Evolutionary conservation across 352 stramenopile species (phyloP).

Genomic region (Globisporangium spinosum): DNA sequence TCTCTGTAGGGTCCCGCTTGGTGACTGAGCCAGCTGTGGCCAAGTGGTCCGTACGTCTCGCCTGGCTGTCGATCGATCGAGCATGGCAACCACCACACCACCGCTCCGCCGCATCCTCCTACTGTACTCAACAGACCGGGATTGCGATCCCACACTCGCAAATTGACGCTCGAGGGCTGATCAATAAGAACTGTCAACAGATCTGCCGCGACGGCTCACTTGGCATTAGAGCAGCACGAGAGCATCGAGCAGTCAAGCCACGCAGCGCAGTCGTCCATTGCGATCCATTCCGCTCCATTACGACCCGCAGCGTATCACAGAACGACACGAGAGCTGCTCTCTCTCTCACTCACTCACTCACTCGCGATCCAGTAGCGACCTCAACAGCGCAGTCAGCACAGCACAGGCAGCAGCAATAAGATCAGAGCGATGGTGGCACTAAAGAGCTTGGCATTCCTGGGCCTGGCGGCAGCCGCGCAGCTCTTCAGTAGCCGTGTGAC

Average conservation of each 20-base stretch:
- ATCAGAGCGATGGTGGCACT: constrained; percentile 5
- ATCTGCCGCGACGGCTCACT: background rate
- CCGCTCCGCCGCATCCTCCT: background rate
- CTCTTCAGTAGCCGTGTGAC: constrained; percentile 9
- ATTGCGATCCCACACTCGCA: background rate
- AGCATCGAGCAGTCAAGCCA: background rate
- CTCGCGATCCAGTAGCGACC: background rate
- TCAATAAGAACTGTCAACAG: background rate
- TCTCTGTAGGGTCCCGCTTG: constrained; percentile 1
- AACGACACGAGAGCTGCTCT: background rate
- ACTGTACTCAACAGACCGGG: background rate
- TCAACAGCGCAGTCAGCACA: background rate
- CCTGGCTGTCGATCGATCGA: background rate
- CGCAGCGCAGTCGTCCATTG: background rate
- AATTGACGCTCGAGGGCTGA: constrained; percentile 1
- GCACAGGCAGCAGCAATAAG: background rate
- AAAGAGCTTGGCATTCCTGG: background rate
- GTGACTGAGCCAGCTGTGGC: constrained; percentile 6
- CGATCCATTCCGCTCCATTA: background rate
- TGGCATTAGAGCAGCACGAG: background rate
- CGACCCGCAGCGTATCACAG: background rate
- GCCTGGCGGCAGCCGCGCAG: constrained; percentile 12
- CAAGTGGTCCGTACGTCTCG: background rate
- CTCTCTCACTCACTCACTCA: background rate
- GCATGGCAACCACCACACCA: background rate